Evolutionary conservation across 495 filamentous ascomycete species (phyloP).

Genomic region (Daldinia childiae): DNA sequence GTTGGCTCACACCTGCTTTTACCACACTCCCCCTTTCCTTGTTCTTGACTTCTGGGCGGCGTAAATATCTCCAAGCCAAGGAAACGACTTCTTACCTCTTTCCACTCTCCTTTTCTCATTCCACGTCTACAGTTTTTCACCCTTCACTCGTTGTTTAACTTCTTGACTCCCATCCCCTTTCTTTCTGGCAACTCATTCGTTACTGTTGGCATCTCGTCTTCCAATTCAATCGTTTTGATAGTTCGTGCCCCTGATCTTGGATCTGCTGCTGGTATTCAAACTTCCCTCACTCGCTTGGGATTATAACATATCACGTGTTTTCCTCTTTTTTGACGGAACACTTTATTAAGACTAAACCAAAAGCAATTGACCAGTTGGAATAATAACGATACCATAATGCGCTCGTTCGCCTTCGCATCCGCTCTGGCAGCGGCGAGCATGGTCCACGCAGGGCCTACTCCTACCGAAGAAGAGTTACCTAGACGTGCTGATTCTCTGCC

Average conservation of each 20-base stretch:
- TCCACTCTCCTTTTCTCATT: constrained; percentile 35
- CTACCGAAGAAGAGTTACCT: constrained; percentile 66
- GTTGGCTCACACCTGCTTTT: constrained; percentile 30
- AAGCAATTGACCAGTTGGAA: constrained; percentile 26
- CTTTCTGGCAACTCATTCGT: constrained; percentile 49
- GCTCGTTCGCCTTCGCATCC: constrained; percentile 57
- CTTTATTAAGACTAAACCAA: not conserved
- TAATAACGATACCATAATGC: constrained; percentile 59
- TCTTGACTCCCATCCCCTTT: not conserved
- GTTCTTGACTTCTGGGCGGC: constrained; percentile 12
- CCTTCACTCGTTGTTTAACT: constrained; percentile 27
- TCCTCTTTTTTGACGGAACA: constrained; percentile 20
- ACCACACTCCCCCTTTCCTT: constrained; percentile 28
- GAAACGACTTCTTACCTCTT: constrained; percentile 24
- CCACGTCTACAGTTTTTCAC: constrained; percentile 25
- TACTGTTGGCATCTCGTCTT: constrained; percentile 49
- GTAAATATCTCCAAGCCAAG: constrained; percentile 29
- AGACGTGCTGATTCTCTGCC: constrained; percentile 55
- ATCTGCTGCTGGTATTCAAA: constrained; percentile 23
- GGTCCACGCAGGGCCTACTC: constrained; percentile 66
- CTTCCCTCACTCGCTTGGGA: constrained; percentile 37
- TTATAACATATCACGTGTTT: constrained; percentile 20
- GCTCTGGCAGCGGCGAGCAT: constrained; percentile 66
- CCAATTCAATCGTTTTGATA: constrained; percentile 44
- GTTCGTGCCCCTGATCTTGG: constrained; percentile 13